Conservation (phyloP, 2,329 filamentous ascomycete genomes). For the Cryphonectria nitschkei region DNA sequence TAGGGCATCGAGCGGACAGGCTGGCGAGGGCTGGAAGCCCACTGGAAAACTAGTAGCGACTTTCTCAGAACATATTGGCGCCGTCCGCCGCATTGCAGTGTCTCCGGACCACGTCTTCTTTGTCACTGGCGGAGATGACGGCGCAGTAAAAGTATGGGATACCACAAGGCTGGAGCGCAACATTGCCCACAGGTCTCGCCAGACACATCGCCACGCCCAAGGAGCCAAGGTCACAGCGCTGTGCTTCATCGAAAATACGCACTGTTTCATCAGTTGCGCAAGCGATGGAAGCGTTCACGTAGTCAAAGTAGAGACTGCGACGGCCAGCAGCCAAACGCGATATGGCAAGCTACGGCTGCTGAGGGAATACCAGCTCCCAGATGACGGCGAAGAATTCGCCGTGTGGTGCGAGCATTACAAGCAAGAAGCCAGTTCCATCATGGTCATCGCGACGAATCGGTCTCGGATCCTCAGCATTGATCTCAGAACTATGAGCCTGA, state of each 20-base stretch:
- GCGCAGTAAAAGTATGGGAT: slow-evolving; percentile 92
- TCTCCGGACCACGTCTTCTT: slow-evolving; percentile 95
- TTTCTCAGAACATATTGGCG: slow-evolving; percentile 83
- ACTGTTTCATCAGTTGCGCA: slow-evolving; percentile 89
- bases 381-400: slow-evolving; percentile 67
- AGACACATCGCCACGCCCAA: slow-evolving; percentile 77
- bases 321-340: slow-evolving; percentile 58
- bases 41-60: slow-evolving; percentile 83
- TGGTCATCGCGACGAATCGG: slow-evolving; percentile 84
- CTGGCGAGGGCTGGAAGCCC: slow-evolving; percentile 73
- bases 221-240: slow-evolving; percentile 77
- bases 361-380: slow-evolving; percentile 77
- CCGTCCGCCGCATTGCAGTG: slow-evolving; percentile 79
- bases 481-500: slow-evolving; percentile 79
- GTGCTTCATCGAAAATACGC: slow-evolving; percentile 91
- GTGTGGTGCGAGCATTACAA: slow-evolving; percentile 94
- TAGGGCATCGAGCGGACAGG: slow-evolving; percentile 54
- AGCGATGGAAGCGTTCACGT: slow-evolving; percentile 90
- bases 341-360: slow-evolving; percentile 80
- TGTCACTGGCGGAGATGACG: slow-evolving; percentile 89
- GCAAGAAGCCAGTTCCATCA: slow-evolving; percentile 76
- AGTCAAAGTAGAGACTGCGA: slow-evolving; percentile 71
- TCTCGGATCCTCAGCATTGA: slow-evolving; percentile 85
- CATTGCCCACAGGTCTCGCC: slow-evolving; percentile 82
- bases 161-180: slow-evolving; percentile 87